Conservation (phyloP, 441 rosid species). For the Breynia disticha region DNA sequence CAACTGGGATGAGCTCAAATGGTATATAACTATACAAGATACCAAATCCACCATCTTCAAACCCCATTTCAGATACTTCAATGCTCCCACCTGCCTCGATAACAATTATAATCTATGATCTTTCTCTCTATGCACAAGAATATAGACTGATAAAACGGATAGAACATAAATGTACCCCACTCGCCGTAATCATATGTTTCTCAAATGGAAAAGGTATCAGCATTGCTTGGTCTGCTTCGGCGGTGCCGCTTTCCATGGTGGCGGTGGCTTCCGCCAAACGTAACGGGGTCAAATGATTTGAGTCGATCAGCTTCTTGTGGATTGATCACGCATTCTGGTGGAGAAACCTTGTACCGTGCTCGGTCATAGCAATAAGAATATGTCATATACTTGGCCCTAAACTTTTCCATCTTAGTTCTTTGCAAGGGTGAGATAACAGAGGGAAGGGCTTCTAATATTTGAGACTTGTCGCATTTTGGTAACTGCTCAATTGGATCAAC, state of each 20-base stretch:
- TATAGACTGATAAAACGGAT: conserved; percentile 16
- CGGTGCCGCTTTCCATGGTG: conserved; percentile 45
- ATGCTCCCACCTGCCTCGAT: neutral
- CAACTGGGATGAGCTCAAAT: conserved; percentile 2
- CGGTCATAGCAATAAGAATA: conserved; percentile 60
- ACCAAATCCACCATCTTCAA: conserved; percentile 10
- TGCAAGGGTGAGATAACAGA: conserved; percentile 18
- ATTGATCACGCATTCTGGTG: conserved; percentile 32
- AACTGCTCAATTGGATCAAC: conserved; percentile 55
- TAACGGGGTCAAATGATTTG: conserved; percentile 58
- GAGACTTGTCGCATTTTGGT: conserved; percentile 24
- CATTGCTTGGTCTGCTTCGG: conserved; percentile 21
- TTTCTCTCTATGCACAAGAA: conserved; percentile 32
- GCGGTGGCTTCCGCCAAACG: conserved; percentile 58
- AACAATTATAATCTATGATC: conserved; percentile 3
- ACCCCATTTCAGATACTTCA: conserved; percentile 1
- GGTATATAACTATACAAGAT: conserved; percentile 23
- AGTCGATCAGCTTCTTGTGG: conserved; percentile 52
- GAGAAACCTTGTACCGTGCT: conserved; percentile 30
- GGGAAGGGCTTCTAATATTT: conserved; percentile 16
- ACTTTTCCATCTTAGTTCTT: conserved; percentile 32
- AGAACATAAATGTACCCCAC: conserved; percentile 1
- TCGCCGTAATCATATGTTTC: no score
- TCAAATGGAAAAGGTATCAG: conserved; percentile 21
- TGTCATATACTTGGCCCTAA: conserved; percentile 45